Percentiles rank a stretch among this genome's conserved stretches.
These are phyloP conservation scores for Kuraishia ogatae DNA, from an alignment of 805 yeast species.

Conservation along the genomic window DNA sequence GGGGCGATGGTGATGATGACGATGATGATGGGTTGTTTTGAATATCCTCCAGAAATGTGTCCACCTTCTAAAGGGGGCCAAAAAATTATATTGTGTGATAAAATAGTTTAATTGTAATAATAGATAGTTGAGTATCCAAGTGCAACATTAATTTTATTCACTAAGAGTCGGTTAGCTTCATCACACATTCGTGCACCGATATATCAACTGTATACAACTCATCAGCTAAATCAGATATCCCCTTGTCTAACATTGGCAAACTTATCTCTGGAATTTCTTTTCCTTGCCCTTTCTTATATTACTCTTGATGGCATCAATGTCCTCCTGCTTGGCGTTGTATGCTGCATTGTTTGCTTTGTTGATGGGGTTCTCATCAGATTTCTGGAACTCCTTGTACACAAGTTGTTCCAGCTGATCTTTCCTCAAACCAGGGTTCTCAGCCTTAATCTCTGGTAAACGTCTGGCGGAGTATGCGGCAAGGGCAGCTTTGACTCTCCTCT, in stretches of 20 bases:
- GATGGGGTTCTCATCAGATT: slow-evolving; percentile 76
- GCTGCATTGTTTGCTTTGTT: slow-evolving; percentile 60
- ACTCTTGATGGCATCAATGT: slow-evolving; percentile 29
- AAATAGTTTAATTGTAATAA: neutral
- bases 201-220: too few relatives aligned
- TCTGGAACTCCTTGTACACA: slow-evolving; percentile 72
- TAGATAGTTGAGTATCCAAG: neutral
- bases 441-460: slow-evolving; percentile 62
- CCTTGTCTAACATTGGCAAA: too few relatives aligned
- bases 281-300: slow-evolving; percentile 20
- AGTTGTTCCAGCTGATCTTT: slow-evolving; percentile 71
- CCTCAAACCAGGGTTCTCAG: slow-evolving; percentile 75
- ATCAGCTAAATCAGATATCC: too few relatives aligned
- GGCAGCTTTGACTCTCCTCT: slow-evolving; percentile 82
- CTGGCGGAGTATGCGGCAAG: slow-evolving; percentile 60
- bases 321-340: slow-evolving; percentile 54
- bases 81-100: slow-evolving; percentile 2
- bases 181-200: too few relatives aligned
- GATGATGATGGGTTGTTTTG: slow-evolving; percentile 4
- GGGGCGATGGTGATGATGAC: slow-evolving; percentile 2
- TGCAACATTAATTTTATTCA: too few relatives aligned
- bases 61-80: neutral
- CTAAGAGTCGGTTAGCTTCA: too few relatives aligned
- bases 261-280: slow-evolving; percentile 21
- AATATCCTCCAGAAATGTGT: neutral